phyloP scores from a whole-genome alignment of 2,329 filamentous ascomycete species.

The Chrysoporthe deuterocubensis region DNA sequence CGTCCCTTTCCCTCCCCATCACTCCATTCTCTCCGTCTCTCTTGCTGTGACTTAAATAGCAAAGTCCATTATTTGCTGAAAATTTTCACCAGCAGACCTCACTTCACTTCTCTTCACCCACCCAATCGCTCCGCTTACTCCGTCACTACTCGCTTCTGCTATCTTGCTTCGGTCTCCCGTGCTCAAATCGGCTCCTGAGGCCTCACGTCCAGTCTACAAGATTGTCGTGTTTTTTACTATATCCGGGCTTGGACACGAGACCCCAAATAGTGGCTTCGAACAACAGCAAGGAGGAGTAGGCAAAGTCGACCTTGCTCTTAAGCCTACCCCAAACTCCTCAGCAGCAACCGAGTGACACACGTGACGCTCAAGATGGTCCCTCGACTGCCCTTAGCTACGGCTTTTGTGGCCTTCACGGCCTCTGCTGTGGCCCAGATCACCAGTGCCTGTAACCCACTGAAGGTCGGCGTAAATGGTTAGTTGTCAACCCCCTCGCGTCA shows the following conservation, averaged over 20 bases:
- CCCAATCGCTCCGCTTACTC: neutral
- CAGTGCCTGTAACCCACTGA: slow-evolving; percentile 59
- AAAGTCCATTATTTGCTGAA: neutral
- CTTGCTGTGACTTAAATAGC: neutral
- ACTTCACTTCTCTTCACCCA: neutral
- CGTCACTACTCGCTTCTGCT: neutral
- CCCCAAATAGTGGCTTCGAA: neutral
- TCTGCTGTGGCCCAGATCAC: slow-evolving; percentile 60
- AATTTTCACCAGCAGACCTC: neutral
- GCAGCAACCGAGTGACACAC: neutral
- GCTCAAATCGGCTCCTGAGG: neutral
- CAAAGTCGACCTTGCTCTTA: neutral
- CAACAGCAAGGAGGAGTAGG: neutral
- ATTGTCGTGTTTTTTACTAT: neutral
- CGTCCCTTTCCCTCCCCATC: neutral
- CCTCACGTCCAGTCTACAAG: too few species aligned
- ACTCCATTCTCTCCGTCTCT: neutral
- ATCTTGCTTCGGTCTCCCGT: neutral
- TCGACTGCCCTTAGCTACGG: slow-evolving; percentile 50
- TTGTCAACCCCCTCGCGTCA: slow-evolving; percentile 38
- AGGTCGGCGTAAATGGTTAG: slow-evolving; percentile 43
- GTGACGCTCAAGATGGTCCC: slow-evolving; percentile 45
- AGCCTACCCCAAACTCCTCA: neutral
- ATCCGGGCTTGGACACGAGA: neutral
- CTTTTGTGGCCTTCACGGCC: slow-evolving; percentile 53